A percentile compares a stretch with the other conserved stretches of the same genome.
Evolutionary conservation across 257 asterid genomes (phyloP).

Genomic region (Solanum rostratum): DNA sequence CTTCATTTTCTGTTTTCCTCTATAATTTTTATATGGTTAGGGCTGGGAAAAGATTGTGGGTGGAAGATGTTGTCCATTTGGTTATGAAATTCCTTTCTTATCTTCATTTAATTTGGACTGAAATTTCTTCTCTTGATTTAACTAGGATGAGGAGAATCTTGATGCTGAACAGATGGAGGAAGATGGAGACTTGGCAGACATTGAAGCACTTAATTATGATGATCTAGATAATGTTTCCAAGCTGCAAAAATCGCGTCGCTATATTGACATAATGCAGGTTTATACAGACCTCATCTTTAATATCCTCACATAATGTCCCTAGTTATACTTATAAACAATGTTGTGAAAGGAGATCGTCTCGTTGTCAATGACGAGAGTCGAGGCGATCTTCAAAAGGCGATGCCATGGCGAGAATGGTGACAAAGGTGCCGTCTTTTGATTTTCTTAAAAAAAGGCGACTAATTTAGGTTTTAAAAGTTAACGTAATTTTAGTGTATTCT

Average conservation of each 20-base stretch:
- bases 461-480: no score
- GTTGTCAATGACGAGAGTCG: no score
- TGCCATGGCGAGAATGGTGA: no score
- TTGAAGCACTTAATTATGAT: slow-evolving; percentile 84
- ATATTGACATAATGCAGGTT: slow-evolving; percentile 69
- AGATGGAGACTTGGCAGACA: slow-evolving; percentile 91
- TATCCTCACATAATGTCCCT: background rate
- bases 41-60: background rate
- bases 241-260: slow-evolving; percentile 72
- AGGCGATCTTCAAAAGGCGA: no score
- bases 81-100: background rate
- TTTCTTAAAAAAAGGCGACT: no score
- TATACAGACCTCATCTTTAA: background rate
- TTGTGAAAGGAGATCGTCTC: no score
- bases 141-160: slow-evolving; percentile 50
- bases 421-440: no score
- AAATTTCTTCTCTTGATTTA: background rate
- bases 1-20: background rate
- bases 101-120: background rate
- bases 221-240: slow-evolving; percentile 91
- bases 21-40: background rate
- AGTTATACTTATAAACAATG: background rate
- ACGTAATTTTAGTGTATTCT: no score
- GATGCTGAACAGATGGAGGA: slow-evolving; percentile 73
- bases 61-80: background rate